Evolutionary conservation across 306 rosid species (phyloP).

Genomic region (Cucurbita pepo): DNA sequence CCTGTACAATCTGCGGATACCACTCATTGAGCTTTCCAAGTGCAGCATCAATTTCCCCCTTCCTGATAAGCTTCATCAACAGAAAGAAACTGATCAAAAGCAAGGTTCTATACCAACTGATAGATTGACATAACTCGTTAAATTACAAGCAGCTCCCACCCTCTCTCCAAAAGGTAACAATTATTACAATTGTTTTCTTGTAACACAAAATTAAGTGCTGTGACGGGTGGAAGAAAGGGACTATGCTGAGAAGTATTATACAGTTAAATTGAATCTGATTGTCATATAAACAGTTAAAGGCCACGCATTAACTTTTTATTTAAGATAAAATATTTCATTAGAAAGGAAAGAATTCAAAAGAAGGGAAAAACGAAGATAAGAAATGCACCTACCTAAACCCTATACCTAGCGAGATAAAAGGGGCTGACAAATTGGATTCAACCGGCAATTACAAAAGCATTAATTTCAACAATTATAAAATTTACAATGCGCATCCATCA

Average conservation of each 20-base stretch:
- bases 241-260: not conserved
- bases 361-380: not conserved
- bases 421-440: not conserved
- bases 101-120: not conserved
- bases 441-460: not conserved
- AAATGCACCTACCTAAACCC: not conserved
- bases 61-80: conserved; percentile 61
- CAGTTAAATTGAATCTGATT: not conserved
- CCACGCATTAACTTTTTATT: too few relatives aligned
- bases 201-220: not conserved
- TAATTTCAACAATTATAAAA: not conserved
- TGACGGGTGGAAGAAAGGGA: not conserved
- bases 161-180: not conserved
- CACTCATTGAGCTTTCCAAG: conserved; percentile 69
- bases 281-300: too few relatives aligned
- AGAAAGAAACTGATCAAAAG: conserved; percentile 18
- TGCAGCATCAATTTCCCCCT: conserved; percentile 76
- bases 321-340: too few relatives aligned
- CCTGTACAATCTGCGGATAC: conserved; percentile 95
- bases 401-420: not conserved
- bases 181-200: not conserved
- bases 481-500: not conserved
- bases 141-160: not conserved
- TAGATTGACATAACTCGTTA: not conserved
- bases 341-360: not conserved